These are phyloP conservation scores for Geranium brycei DNA, from an alignment of 345 rosid genomes.

Conservation along the genomic window DNA sequence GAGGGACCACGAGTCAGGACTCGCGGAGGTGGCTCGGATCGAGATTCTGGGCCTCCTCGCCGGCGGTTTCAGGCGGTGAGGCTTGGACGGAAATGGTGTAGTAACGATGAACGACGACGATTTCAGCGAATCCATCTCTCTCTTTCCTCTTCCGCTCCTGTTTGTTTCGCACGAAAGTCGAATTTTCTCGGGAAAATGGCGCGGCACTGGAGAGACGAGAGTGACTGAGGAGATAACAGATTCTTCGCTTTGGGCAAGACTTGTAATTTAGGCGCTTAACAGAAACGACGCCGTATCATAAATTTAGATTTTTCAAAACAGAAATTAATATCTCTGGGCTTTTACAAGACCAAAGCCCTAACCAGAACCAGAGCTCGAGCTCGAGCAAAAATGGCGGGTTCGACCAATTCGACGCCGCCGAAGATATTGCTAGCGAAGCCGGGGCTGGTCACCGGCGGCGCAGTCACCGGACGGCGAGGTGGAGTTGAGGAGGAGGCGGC, in stretches of 20 bases:
- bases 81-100: slow-evolving; percentile 15
- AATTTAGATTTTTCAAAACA: too few species aligned
- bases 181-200: background rate
- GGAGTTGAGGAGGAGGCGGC: slow-evolving; percentile 40
- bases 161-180: slow-evolving; percentile 2
- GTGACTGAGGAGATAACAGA: too few species aligned
- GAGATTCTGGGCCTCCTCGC: background rate
- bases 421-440: slow-evolving; percentile 77
- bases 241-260: too few species aligned
- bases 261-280: too few species aligned
- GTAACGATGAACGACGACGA: slow-evolving; percentile 27
- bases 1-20: slow-evolving; percentile 71
- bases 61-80: slow-evolving; percentile 11
- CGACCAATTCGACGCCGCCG: slow-evolving; percentile 33
- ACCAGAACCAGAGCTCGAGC: too few species aligned
- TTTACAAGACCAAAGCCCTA: too few species aligned
- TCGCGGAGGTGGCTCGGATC: slow-evolving; percentile 32
- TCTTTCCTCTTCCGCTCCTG: background rate
- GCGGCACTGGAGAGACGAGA: too few species aligned
- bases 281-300: too few species aligned
- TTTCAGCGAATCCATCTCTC: slow-evolving; percentile 22
- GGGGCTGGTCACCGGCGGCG: slow-evolving; percentile 30
- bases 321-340: too few species aligned
- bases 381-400: background rate
- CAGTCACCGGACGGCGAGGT: slow-evolving; percentile 43